These are phyloP conservation scores for Amaranthus hypochondriacus DNA, from an alignment of 148 eudicot genomes.

Conservation along the genomic window DNA sequence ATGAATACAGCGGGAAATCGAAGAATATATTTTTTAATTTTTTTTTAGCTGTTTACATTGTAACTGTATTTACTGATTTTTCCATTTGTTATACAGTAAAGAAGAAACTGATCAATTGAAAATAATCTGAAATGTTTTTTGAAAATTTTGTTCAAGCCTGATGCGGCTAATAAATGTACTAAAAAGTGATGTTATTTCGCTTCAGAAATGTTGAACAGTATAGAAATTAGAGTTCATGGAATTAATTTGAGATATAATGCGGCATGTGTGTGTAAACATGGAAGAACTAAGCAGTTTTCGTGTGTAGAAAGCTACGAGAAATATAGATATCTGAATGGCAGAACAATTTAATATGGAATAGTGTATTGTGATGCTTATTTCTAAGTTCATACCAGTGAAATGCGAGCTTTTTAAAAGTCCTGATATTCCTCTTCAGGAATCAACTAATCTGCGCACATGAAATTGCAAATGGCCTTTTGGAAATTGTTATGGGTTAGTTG, in stretches of 20 bases:
- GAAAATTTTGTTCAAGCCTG: not conserved
- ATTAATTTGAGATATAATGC: not conserved
- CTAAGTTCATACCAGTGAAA: not conserved
- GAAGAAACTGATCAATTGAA: no score
- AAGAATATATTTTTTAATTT: not conserved
- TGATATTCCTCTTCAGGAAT: not conserved
- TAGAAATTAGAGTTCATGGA: no score
- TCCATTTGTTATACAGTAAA: not conserved
- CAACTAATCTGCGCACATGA: no score
- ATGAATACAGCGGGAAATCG: not conserved
- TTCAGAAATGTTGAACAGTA: not conserved
- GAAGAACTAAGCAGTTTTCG: not conserved
- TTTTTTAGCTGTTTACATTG: no score
- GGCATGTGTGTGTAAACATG: not conserved
- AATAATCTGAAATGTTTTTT: not conserved
- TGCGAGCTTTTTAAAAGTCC: not conserved
- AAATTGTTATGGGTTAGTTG: not conserved
- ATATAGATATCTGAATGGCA: not conserved
- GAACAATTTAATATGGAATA: not conserved
- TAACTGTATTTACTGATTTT: not conserved
- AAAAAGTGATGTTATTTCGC: not conserved
- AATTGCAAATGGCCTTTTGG: not conserved
- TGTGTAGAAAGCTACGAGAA: not conserved
- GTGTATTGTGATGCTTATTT: not conserved
- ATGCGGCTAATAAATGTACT: not conserved